phyloP scores from a whole-genome alignment of 1,284 basidiomycete species.

The Clitocybe nebularis region DNA sequence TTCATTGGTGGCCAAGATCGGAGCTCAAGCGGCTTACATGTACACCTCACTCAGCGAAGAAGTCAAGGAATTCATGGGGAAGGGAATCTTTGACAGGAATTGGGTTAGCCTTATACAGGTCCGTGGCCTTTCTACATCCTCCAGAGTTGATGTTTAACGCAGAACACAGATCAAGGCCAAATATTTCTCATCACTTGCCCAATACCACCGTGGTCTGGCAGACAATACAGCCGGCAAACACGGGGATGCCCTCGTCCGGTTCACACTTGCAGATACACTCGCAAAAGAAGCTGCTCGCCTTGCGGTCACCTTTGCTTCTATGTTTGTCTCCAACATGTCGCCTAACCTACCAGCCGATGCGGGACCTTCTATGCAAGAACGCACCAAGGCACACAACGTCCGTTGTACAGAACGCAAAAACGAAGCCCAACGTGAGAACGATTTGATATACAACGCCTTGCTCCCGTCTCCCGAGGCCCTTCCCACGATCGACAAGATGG shows the following conservation, averaged over 20 bases:
- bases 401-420: conserved; percentile 74
- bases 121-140: conserved; percentile 16
- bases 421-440: conserved; percentile 87
- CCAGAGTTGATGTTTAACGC: background rate
- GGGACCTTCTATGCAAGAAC: conserved; percentile 71
- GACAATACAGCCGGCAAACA: conserved; percentile 80
- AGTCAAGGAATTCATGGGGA: conserved; percentile 93
- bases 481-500: conserved; percentile 75
- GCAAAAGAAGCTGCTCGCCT: conserved; percentile 84
- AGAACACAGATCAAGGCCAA: conserved; percentile 78
- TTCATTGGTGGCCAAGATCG: conserved; percentile 82
- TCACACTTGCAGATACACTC: conserved; percentile 73
- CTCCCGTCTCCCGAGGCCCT: conserved; percentile 80
- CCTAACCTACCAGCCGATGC: conserved; percentile 90
- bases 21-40: conserved; percentile 77
- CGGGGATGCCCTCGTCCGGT: conserved; percentile 83
- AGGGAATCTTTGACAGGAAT: conserved; percentile 93
- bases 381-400: conserved; percentile 80
- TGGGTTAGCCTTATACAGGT: conserved; percentile 89
- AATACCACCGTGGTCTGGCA: conserved; percentile 83
- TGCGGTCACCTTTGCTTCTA: conserved; percentile 68
- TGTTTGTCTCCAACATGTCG: conserved; percentile 70
- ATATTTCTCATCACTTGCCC: conserved; percentile 82
- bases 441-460: conserved; percentile 97
- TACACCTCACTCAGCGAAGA: conserved; percentile 83